Evolutionary conservation across 1,284 basidiomycete species (phyloP).

Genomic region (Rhodofomes roseus): DNA sequence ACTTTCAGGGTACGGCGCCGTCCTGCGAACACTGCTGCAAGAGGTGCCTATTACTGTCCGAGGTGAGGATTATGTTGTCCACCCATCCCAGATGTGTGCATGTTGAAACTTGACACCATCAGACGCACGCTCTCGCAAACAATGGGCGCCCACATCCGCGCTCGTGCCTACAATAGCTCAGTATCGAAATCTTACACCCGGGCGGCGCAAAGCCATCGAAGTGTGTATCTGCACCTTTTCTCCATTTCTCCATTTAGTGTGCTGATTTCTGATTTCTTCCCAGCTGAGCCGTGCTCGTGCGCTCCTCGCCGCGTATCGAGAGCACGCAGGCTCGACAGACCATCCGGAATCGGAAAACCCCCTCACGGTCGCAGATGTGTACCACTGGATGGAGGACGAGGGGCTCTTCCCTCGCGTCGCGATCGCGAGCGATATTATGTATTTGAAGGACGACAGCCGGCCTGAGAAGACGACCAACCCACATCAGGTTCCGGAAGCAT

Average conservation of each 20-base stretch:
- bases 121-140: constrained; percentile 39
- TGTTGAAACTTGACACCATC: neutral
- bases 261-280: neutral
- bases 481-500: constrained; percentile 11
- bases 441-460: neutral
- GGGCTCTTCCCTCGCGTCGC: constrained; percentile 40
- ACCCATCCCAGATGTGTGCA: neutral
- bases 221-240: constrained; percentile 32
- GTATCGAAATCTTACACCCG: constrained; percentile 44
- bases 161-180: constrained; percentile 44
- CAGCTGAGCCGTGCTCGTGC: constrained; percentile 64
- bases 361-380: constrained; percentile 53
- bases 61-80: constrained; percentile 34
- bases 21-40: constrained; percentile 43
- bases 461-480: neutral
- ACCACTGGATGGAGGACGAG: constrained; percentile 53
- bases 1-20: constrained; percentile 35
- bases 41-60: constrained; percentile 56
- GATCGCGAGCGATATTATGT: neutral
- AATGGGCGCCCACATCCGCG: constrained; percentile 45
- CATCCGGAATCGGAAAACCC: constrained; percentile 20
- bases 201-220: constrained; percentile 69
- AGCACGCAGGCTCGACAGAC: constrained; percentile 23
- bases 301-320: constrained; percentile 44
- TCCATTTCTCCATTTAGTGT: neutral